Base-by-base conservation (phyloP, 768 basidiomycete genomes). In the Gloeopeniophorella convolvens region DNA sequence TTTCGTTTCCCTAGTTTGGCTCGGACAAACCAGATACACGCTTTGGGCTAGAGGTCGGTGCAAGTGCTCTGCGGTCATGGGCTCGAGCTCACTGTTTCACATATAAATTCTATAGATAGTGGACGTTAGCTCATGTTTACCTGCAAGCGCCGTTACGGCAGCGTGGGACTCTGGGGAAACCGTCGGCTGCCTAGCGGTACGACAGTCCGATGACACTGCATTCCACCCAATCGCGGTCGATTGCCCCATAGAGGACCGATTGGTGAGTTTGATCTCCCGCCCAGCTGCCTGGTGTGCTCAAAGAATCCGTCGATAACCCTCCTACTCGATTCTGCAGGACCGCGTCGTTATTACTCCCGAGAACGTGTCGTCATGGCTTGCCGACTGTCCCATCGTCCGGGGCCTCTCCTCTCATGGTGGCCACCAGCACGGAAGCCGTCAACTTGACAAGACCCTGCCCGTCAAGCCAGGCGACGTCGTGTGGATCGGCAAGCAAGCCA, bases 21-120 rank as follows among this genome's bases (percentile, higher is more conserved):
- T 89, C 89, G 49, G 93, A 96, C 68, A 96, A 96, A 70, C 94
- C 94, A 37, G 94, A 97, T 68, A 83, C 83, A 46, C 79, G 93
- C 48, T 93, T 91, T 68, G 79, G 78, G 48, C 75, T 94, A 57
- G 83, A 94, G 82, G 93, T 93, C 54, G 61, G 68, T 68, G 36
- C 27, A 18, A 28, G n/a, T 23, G 45, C 39, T 45, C 21, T 51
- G 43, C 44, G 32, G 5, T 48, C 33, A 27, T 13, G 4, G 18
- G 13, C 16, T n/a, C n/a, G 18, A 32, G 5, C 37, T 35, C 33
- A 5, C 31, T 16, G 45, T 30, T 35, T 52, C 34, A 59, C 36
- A 6, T 23, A n/a, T 27, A 13, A 27, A 10, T 32, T 27, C 23
- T 9, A 18, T 41, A 72, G 72, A 66, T 73, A 10, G 43, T 63